Base-by-base conservation (phyloP, 2,329 filamentous ascomycete genomes). In the Ascomycota sp. region DNA sequence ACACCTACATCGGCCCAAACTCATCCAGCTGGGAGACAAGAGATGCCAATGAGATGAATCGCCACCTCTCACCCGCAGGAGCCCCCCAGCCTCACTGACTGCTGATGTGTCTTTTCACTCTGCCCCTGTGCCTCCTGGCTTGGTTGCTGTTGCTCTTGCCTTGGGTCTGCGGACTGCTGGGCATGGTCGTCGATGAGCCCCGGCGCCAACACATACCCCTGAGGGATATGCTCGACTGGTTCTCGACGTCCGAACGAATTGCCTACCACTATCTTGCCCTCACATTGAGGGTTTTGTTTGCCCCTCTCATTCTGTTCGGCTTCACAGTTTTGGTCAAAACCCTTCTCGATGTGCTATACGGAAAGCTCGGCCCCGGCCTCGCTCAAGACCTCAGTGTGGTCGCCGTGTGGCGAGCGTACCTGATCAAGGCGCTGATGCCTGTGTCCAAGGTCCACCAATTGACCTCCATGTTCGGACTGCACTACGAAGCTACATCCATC, bases 1-100 rank as follows among this genome's bases (percentile, higher is more conserved):
- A 57, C 33, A 57, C 57, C 3, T 68, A 60, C 43, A 59, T 70
- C 19, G 65, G 65, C 1, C 54, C 61, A 7, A 69, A 67, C 43
- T 66, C 63, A 1, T 68, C 64, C 0, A 67, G 61, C 39, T 67
- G 64, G 61, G 65, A 69, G 38, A 44, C 57, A 17, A 41, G 53
- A 15, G 59, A 63, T 35, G 55, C 55, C 2, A 47, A 51, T 8
- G 60, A 66, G 37, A 43, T 47, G 5, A 61, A 63, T 43, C 56
- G 60, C 10, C 52, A 61, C 25, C 44, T 62, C 1, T 47, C 51
- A 3, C 35, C 51, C 1, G 46, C 43, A 31, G 47, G 46, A 20
- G 46, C 50, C 2, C 53, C 57, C 22, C 42, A 50, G 27, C 45
- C 59, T 2, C 62, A 65, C 41, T 61, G 59, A 52, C 35, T 53